Base-by-base conservation (phyloP, 2,329 filamentous ascomycete species). In the Xylariaceae sp. region DNA sequence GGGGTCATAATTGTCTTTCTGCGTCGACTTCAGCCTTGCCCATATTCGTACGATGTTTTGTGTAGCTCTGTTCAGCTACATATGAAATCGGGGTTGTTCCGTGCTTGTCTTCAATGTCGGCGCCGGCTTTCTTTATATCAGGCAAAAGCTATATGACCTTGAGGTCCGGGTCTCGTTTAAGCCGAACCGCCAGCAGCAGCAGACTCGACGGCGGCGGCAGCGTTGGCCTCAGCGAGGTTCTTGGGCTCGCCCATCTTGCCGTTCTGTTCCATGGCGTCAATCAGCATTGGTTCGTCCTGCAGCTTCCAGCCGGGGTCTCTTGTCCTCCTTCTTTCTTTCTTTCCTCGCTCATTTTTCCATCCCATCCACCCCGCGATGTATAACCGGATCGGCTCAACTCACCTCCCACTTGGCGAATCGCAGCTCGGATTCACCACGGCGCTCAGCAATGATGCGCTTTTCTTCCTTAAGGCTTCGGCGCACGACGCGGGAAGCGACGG, bases 381-480 rank as follows among this genome's bases (percentile, higher is more conserved):
- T 17, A 45, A 17, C 52, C 52, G 49, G 59, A 17, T 57, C 52
- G 49, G 59, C n/a, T 57, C 52, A 53, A 61, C 90, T 85, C 79
- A 99, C 94, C 86, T 90, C 82, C 94, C 94, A 99, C 84, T 93
- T 95, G 69, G 91, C 82, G 73, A 97, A 95, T 78, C 87, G 87
- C 71, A 99, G 79, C 58, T 97, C 93, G 79, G 88, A 88, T 78
- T 92, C 86, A 74, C 92, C 92, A 75, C 94, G 87, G 75, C 90
- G 88, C 85, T 97, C 94, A 66, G 92, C 92, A 68, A 76, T 76
- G 68, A 97, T 77, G 80, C 94, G 87, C 82, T 92, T 88, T 60
- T 94, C 90, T 74, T 99, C 94, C 85, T 97, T 97, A 77, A 99
- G 84, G 76, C 92, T 96, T 77, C 91, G 89, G 81, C 95, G 94